Conservation (phyloP, 2,329 filamentous ascomycete species). For the Clarireedia monteithiana region DNA sequence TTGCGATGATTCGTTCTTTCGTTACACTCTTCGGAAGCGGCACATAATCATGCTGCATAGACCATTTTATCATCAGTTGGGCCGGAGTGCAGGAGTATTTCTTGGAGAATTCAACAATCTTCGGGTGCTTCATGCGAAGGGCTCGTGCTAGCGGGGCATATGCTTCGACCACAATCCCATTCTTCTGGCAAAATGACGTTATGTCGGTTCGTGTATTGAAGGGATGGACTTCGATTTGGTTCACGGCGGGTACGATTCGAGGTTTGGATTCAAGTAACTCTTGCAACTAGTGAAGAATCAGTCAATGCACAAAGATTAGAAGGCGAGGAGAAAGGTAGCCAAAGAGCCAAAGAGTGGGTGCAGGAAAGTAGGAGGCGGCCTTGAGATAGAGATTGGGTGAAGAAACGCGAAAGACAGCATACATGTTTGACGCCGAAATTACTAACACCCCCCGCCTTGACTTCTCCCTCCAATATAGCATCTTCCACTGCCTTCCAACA, state of each 20-base stretch:
- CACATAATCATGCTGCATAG: constrained; percentile 65
- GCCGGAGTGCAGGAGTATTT: constrained; percentile 65
- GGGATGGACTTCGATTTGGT: constrained; percentile 76
- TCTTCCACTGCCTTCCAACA: constrained; percentile 74
- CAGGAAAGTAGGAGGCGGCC: too few species aligned
- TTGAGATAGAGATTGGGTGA: background rate
- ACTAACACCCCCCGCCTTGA: constrained; percentile 65
- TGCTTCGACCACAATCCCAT: constrained; percentile 66
- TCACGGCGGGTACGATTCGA: constrained; percentile 58
- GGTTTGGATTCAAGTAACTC: constrained; percentile 32
- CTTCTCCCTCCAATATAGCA: constrained; percentile 63
- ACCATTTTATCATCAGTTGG: constrained; percentile 72
- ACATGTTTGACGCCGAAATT: constrained; percentile 73
- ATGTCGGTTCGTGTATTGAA: constrained; percentile 71
- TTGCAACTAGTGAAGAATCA: constrained; percentile 16
- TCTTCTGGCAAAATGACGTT: constrained; percentile 53
- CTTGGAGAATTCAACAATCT: constrained; percentile 51
- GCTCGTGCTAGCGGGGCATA: constrained; percentile 72
- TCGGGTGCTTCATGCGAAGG: constrained; percentile 60
- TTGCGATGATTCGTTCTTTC: constrained; percentile 55
- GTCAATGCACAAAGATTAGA: too few species aligned
- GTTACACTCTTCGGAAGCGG: constrained; percentile 66
- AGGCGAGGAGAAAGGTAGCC: too few species aligned
- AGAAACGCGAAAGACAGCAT: constrained; percentile 28
- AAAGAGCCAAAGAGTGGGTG: background rate